Evolutionary conservation across 2,329 filamentous ascomycete genomes (phyloP), one percentile per base, ranked within the genome.

Genomic region (Alternaria consortialis): DNA sequence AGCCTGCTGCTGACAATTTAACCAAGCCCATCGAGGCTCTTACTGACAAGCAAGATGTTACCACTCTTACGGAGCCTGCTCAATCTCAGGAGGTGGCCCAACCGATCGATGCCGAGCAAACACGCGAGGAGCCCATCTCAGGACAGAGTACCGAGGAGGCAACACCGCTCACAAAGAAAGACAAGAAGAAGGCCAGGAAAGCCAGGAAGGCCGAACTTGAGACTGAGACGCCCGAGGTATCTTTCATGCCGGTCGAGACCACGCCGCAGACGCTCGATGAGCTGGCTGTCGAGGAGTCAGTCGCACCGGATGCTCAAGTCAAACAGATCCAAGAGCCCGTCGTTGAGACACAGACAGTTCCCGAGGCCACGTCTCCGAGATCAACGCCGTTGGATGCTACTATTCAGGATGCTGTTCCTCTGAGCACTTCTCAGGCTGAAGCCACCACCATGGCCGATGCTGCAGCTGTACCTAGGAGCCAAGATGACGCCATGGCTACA

Each of bases 131-230:
- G 15, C 8, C 43, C 6, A 12, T 23, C 12, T n/a, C 31, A 25
- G 54, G 50, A n/a, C 44, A 51, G 31, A 20, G 29, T 17, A 39
- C 44, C 7, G 46, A 64, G 32, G 48, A 58, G 13, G 17, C 48
- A 13, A 40, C 63, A 23, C 52, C 67, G 15, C 39, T 68, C 7
- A 66, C 66, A 5, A 69, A 72, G 60, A 71, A 72, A 39, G 65
- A 70, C 55, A 71, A 70, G 62, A 73, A 70, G 44, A 70, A 71
- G 43, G 66, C 60, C 11, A 70, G 68, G 57, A 73, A 71, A 31
- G 53, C 53, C 20, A 70, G 71, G 53, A 62, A 64, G 25, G 65
- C 51, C 17, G 54, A 63, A 34, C 11, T 64, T n/a, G 57, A 54
- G 23, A 60, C 51, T 13, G 57, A 66, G 27, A 56, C 48, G 15